Evolutionary conservation across 2,329 filamentous ascomycete species (phyloP).

Genomic region (Celoporthe dispersa): DNA sequence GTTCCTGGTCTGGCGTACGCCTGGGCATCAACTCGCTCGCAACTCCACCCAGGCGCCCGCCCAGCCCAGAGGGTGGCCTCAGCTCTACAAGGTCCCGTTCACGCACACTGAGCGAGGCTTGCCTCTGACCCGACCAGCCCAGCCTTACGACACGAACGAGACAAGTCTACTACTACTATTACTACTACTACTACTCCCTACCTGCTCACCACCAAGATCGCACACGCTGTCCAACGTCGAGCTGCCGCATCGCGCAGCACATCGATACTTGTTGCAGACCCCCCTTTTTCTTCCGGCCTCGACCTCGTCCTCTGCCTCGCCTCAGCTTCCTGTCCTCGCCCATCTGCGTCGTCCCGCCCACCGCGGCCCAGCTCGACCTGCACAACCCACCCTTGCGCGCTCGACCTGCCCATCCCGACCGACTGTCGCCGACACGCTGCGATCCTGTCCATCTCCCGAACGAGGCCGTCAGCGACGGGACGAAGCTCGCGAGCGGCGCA

Average conservation of each 20-base stretch:
- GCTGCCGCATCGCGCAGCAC: neutral
- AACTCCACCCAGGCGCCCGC: neutral
- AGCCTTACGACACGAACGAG: conserved; percentile 2
- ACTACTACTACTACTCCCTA: neutral
- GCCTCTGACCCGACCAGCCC: neutral
- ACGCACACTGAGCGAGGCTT: neutral
- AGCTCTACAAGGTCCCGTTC: conserved; percentile 1
- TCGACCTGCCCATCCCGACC: neutral
- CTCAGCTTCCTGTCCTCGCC: neutral
- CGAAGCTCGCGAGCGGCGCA: neutral
- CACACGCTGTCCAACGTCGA: neutral
- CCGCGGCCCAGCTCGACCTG: neutral
- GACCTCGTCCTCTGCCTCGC: neutral
- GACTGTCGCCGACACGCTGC: neutral
- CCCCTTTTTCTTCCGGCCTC: neutral
- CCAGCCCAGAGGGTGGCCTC: neutral
- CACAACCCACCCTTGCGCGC: neutral
- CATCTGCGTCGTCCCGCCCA: neutral
- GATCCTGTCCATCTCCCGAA: neutral
- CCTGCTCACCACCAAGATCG: neutral
- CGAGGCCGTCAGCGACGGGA: neutral
- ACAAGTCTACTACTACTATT: neutral
- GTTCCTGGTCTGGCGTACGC: neutral
- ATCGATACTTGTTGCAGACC: neutral
- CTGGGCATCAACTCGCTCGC: neutral